Conservation (phyloP, 352 stramenopile species). For the Phytophthora fragariae region DNA sequence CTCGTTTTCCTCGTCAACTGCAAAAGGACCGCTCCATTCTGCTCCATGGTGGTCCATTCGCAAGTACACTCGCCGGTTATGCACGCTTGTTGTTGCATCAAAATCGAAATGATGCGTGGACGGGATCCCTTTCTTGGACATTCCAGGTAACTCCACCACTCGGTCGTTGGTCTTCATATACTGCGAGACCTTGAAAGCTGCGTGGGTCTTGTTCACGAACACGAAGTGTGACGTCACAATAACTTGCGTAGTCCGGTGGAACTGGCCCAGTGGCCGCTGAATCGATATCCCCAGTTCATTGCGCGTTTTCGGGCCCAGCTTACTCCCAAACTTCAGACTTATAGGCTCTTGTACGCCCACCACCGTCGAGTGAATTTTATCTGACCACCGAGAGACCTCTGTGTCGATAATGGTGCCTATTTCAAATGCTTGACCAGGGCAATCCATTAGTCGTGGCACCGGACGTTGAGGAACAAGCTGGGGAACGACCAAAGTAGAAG, state of each 20-base stretch:
- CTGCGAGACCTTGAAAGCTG: constrained; percentile 80
- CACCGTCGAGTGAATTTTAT: constrained; percentile 87
- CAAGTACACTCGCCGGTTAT: constrained; percentile 72
- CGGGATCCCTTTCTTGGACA: constrained; percentile 46
- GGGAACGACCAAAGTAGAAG: constrained; percentile 56
- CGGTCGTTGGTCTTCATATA: constrained; percentile 68
- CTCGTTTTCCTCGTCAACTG: constrained; percentile 86
- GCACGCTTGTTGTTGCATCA: constrained; percentile 55
- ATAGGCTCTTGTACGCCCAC: constrained; percentile 88
- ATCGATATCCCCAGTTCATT: constrained; percentile 90
- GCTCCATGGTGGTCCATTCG: constrained; percentile 78
- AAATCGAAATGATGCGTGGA: constrained; percentile 77
- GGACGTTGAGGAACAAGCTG: constrained; percentile 71
- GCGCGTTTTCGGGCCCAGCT: constrained; percentile 66
- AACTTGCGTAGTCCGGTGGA: constrained; percentile 89
- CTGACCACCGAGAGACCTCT: constrained; percentile 85
- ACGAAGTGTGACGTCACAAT: constrained; percentile 87
- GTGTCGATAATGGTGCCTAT: constrained; percentile 89
- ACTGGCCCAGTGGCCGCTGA: constrained; percentile 84
- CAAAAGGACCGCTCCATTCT: constrained; percentile 86
- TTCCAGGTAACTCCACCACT: constrained; percentile 64
- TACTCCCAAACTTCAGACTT: constrained; percentile 77
- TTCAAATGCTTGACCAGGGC: constrained; percentile 80
- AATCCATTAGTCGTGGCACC: constrained; percentile 88
- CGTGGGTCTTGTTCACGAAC: constrained; percentile 86